These are phyloP conservation scores for Scytalidium sp. DNA, from an alignment of 2,329 filamentous ascomycete genomes.

Conservation along the genomic window DNA sequence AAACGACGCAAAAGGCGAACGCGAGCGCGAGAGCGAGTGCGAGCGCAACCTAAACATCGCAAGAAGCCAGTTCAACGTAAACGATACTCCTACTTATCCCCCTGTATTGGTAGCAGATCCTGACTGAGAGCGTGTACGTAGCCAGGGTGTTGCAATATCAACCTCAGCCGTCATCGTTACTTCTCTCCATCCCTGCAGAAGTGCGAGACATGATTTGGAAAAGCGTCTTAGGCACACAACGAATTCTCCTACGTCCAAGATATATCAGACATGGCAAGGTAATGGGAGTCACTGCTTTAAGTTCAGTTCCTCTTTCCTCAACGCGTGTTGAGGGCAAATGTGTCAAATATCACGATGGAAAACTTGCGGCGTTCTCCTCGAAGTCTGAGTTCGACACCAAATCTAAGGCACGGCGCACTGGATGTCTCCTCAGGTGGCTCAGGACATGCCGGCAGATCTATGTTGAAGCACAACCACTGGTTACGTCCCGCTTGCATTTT, in stretches of 20 bases:
- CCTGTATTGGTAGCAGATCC: too few species aligned
- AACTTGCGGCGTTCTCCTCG: too few species aligned
- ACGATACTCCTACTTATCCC: too few species aligned
- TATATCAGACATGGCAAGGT: too few species aligned
- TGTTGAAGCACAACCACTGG: neutral
- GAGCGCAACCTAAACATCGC: too few species aligned
- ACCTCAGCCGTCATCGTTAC: neutral
- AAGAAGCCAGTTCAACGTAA: too few species aligned
- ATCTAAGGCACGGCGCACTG: too few species aligned
- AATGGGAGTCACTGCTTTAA: too few species aligned
- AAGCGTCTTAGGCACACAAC: neutral
- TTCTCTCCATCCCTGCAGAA: neutral
- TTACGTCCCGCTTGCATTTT: neutral
- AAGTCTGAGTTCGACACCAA: too few species aligned
- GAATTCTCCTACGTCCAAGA: neutral
- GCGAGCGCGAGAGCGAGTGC: too few species aligned
- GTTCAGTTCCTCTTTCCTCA: neutral
- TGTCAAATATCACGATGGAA: too few species aligned
- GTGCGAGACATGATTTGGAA: slow-evolving; percentile 1
- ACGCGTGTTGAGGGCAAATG: neutral
- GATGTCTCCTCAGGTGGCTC: neutral
- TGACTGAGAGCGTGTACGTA: neutral
- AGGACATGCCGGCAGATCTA: neutral
- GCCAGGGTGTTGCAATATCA: neutral
- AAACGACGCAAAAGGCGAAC: too few species aligned